Evolutionary conservation across 805 yeast genomes (phyloP).

Genomic region (Hyphopichia homilentoma): DNA sequence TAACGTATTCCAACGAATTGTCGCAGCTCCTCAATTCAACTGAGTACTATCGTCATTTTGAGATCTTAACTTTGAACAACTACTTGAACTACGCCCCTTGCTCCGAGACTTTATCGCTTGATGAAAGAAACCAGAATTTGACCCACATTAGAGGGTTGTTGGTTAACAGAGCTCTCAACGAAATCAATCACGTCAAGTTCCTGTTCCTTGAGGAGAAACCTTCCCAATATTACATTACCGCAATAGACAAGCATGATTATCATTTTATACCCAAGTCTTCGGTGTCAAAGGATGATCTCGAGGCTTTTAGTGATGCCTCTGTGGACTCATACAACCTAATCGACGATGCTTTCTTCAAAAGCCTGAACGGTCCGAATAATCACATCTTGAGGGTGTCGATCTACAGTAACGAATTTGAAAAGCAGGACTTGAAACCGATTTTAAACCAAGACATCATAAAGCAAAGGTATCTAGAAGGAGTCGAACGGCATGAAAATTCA

Average conservation of each 20-base stretch:
- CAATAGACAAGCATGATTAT: conserved; percentile 32
- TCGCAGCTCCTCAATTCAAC: conserved; percentile 9
- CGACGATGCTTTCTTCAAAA: conserved; percentile 34
- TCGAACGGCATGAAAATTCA: conserved; percentile 21
- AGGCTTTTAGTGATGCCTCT: conserved; percentile 1
- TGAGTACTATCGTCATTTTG: conserved; percentile 7
- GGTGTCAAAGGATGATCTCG: conserved; percentile 27
- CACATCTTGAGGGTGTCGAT: conserved; percentile 50
- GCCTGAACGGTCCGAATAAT: conserved; percentile 18
- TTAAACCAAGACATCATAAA: conserved; percentile 49
- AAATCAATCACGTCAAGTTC: conserved; percentile 28
- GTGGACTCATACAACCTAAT: conserved; percentile 10
- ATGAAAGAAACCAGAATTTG: conserved; percentile 14
- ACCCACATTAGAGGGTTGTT: conserved; percentile 31
- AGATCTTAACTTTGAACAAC: conserved; percentile 34
- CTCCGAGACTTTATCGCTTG: conserved; percentile 15
- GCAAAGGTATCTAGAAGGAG: conserved; percentile 44
- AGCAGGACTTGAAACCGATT: conserved; percentile 41
- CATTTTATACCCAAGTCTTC: conserved; percentile 22
- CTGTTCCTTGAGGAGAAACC: conserved; percentile 20
- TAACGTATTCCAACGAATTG: conserved; percentile 33
- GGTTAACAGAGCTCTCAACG: conserved; percentile 10
- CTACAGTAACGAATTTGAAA: conserved; percentile 46
- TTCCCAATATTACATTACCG: conserved; percentile 12
- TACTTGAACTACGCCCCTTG: conserved; percentile 29